These are phyloP conservation scores for Termitomyces heimii DNA, from an alignment of 768 basidiomycete species.

Conservation along the genomic window DNA sequence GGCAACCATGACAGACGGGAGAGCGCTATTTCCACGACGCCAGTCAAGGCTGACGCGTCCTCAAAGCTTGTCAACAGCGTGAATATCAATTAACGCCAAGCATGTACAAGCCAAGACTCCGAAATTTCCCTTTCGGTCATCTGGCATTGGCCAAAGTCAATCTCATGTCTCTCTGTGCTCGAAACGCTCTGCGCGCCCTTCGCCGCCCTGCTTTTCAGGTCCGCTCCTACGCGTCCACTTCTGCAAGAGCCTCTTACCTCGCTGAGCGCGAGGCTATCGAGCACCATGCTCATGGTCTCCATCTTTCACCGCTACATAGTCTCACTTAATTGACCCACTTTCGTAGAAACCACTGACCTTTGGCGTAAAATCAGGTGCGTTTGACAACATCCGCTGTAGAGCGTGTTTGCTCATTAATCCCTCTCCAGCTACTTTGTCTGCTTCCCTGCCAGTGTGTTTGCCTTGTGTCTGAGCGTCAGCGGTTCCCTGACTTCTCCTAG, in stretches of 20 bases:
- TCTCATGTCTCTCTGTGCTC: conserved; percentile 46
- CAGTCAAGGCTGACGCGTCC: conserved; percentile 39
- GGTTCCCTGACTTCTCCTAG: conserved; percentile 19
- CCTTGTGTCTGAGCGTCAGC: not conserved
- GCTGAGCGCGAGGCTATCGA: conserved; percentile 50
- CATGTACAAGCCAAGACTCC: conserved; percentile 22
- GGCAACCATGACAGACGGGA: conserved; percentile 47
- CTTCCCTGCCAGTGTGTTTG: conserved; percentile 61
- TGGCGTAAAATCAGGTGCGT: conserved; percentile 79
- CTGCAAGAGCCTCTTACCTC: conserved; percentile 34
- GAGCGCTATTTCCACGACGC: conserved; percentile 2
- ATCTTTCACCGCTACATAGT: not conserved
- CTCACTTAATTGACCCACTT: conserved; percentile 9
- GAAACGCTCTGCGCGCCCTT: conserved; percentile 41
- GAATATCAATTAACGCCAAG: conserved; percentile 24
- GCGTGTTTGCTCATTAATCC: not conserved
- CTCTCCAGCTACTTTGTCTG: conserved; percentile 66
- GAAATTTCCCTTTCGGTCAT: conserved; percentile 25
- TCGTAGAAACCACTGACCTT: conserved; percentile 64
- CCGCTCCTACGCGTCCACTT: conserved; percentile 35
- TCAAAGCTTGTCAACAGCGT: conserved; percentile 21
- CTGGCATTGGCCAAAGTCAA: conserved; percentile 5
- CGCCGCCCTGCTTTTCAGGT: conserved; percentile 37
- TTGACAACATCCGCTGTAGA: conserved; percentile 5
- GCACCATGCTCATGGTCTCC: conserved; percentile 60